Percentiles rank a stretch among this genome's conserved stretches.
Conservation (phyloP, 2,329 filamentous ascomycete genomes). For the Diaporthe ampelina region DNA sequence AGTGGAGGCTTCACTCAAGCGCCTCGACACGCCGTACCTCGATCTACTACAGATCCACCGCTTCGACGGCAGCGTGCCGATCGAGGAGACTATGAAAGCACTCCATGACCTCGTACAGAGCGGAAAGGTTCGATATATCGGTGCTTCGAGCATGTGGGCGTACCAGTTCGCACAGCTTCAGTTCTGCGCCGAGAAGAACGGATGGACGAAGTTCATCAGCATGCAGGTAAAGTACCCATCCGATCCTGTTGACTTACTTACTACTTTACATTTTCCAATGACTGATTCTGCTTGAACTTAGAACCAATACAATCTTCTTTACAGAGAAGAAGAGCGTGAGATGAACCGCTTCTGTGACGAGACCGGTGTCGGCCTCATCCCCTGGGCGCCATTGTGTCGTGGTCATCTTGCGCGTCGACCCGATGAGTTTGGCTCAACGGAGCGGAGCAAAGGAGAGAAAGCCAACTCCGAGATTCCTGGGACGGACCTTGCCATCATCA, state of each 20-base stretch:
- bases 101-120: conserved; percentile 71
- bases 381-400: conserved; percentile 57
- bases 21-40: conserved; percentile 52
- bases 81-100: conserved; percentile 74
- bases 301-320: conserved; percentile 68
- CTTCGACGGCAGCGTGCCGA: conserved; percentile 65
- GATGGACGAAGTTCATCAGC: conserved; percentile 72
- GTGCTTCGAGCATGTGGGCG: conserved; percentile 64
- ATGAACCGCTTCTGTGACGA: conserved; percentile 59
- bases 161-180: conserved; percentile 69
- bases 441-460: conserved; percentile 51
- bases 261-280: background rate
- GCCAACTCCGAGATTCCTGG: conserved; percentile 51
- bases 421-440: conserved; percentile 46
- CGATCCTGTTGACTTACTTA: too few species aligned
- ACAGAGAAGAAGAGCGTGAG: conserved; percentile 73
- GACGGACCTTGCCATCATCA: conserved; percentile 51
- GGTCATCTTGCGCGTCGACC: conserved; percentile 54
- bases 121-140: conserved; percentile 71
- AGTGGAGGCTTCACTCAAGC: conserved; percentile 54
- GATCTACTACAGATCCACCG: conserved; percentile 75
- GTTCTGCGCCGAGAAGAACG: conserved; percentile 67
- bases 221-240: conserved; percentile 63
- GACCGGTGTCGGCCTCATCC: conserved; percentile 57
- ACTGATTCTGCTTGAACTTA: background rate